Evolutionary conservation across 352 stramenopile species (phyloP), one percentile per base, ranked within the genome.

Genomic region (Thalassiosira exigua): DNA sequence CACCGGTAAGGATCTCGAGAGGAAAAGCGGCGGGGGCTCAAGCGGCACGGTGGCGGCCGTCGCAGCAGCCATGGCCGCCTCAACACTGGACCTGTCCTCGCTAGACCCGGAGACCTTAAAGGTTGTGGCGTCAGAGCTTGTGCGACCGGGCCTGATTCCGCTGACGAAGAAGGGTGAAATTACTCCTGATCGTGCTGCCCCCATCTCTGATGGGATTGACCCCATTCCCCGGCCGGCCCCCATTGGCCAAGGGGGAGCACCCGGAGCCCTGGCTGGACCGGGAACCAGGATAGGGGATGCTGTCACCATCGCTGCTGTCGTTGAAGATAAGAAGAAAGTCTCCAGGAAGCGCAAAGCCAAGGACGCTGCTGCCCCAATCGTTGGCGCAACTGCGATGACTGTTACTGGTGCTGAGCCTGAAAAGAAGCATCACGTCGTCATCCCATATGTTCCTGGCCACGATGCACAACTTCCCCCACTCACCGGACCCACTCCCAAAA

Each of bases 261-360:
- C 7, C 14, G 7, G 36, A 14, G 36, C 14, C 36, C 36, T 14
- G 36, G 7, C 36, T 7, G 7, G 36, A 44, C 14, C 36, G 36
- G 7, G 36, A 14, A 7, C 14, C 7, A 14, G 36, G 36, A 44
- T 14, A 44, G 14, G 14, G 36, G 36, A 7, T 7, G 36, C 36
- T 14, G 36, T 14, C 36, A 14, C 36, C 36, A 44, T 44, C 7
- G 36, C 54, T 54, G 50, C 50, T 5, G 64, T 14, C 11, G 39
- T 54, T 3, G 19, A 21, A 9, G 19, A 73, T 7, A 44, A 14
- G 19, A 22, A 24, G 22, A 53, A 73, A 30, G 50, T 46, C 22
- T 41, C 27, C 33, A 27, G 68, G 17, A 77, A 77, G 48, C 68
- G 50, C 32, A 77, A 69, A 30, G 46, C 27, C 52, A 56, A 66